These are phyloP conservation scores for Pichia heedii DNA, from an alignment of 805 yeast species.

Conservation along the genomic window DNA sequence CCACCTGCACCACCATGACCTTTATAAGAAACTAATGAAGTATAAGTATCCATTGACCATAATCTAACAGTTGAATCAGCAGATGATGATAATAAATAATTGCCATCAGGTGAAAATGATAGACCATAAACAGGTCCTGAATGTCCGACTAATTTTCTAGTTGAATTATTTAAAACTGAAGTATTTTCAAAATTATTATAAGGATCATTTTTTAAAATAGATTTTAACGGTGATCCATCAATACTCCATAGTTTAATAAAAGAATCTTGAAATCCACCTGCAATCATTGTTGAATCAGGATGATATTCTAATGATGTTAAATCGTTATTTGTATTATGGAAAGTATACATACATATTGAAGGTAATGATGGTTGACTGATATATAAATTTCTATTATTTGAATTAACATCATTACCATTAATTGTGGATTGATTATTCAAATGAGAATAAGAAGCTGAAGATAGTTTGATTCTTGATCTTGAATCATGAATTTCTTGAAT, in stretches of 20 bases:
- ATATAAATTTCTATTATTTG: not conserved
- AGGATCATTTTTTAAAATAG: slow-evolving; percentile 47
- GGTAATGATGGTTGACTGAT: slow-evolving; percentile 68
- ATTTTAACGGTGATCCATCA: slow-evolving; percentile 77
- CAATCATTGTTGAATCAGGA: slow-evolving; percentile 76
- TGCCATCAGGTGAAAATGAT: slow-evolving; percentile 84
- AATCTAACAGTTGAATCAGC: slow-evolving; percentile 88
- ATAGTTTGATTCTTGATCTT: slow-evolving; percentile 61
- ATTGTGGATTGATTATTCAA: slow-evolving; percentile 3
- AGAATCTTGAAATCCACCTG: slow-evolving; percentile 92
- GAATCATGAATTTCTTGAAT: slow-evolving; percentile 75
- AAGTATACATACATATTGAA: slow-evolving; percentile 95
- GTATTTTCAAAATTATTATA: slow-evolving; percentile 27
- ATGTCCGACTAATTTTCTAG: slow-evolving; percentile 72
- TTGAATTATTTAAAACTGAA: slow-evolving; percentile 24
- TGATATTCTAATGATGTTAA: slow-evolving; percentile 83
- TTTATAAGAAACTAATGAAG: slow-evolving; percentile 85
- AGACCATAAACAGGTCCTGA: slow-evolving; percentile 90
- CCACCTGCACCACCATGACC: slow-evolving; percentile 47
- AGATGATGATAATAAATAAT: slow-evolving; percentile 69
- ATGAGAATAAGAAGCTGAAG: slow-evolving; percentile 29
- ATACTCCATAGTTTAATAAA: slow-evolving; percentile 87
- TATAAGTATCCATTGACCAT: slow-evolving; percentile 90
- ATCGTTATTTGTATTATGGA: slow-evolving; percentile 88
- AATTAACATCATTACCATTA: too few species aligned